Conservation (phyloP, 768 basidiomycete genomes). For the Lentinula edodes region DNA sequence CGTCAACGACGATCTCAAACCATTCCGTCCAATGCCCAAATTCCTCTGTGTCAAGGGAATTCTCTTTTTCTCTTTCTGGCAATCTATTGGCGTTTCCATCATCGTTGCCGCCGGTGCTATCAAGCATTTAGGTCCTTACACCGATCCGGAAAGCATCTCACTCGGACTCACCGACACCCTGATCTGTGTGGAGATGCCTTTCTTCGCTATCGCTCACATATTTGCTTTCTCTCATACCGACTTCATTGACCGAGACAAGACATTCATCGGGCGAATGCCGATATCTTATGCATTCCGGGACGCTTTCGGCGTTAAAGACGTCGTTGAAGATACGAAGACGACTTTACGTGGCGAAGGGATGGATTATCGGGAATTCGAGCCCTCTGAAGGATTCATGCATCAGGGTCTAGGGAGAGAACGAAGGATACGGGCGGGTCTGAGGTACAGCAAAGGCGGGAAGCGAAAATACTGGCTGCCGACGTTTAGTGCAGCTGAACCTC, state of each 20-base stretch:
- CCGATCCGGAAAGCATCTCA: constrained; percentile 83
- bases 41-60: constrained; percentile 99
- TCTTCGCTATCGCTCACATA: constrained; percentile 93
- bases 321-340: constrained; percentile 76
- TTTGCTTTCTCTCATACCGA: constrained; percentile 92
- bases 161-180: constrained; percentile 86
- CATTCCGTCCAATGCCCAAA: constrained; percentile 91
- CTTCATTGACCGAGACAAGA: constrained; percentile 61
- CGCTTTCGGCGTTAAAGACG: constrained; percentile 81
- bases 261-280: constrained; percentile 84
- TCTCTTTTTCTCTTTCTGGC: constrained; percentile 99
- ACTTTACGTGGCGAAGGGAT: constrained; percentile 87
- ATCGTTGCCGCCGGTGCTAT: constrained; percentile 82
- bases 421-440: constrained; percentile 85
- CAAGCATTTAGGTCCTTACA: constrained; percentile 79
- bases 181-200: constrained; percentile 95
- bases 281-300: constrained; percentile 84
- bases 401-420: constrained; percentile 81
- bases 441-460: constrained; percentile 88
- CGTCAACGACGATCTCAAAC: constrained; percentile 82
- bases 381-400: constrained; percentile 90
- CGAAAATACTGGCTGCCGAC: constrained; percentile 95
- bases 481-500: constrained; percentile 29
- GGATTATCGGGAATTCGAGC: constrained; percentile 95
- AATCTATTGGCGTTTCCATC: constrained; percentile 78